Base-by-base conservation (phyloP, 768 basidiomycete genomes). In the Tylopilus sp. region DNA sequence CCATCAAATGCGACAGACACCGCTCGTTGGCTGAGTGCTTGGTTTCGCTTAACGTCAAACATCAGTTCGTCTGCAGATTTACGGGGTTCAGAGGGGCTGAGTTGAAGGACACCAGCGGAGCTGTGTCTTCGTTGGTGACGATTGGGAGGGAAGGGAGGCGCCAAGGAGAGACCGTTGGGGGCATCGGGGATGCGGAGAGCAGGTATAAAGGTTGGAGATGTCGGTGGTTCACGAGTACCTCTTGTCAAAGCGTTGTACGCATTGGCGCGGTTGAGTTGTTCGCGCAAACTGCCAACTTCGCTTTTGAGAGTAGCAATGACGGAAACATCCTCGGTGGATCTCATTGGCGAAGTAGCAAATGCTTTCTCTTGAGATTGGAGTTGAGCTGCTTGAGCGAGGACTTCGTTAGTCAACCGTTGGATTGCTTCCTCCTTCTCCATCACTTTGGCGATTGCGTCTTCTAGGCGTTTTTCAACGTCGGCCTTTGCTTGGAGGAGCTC, bases 181-280 rank as follows among this genome's bases (percentile, higher is more conserved):
- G 72, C 62, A 26, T 84, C 81, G 22, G 75, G 67, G 11, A 77
- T 67, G 44, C 91, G 86, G 42, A 95, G 76, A 30, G 80, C 80
- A 40, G 94, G 90, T 10, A 88, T 85, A 58, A 94, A 95, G 4
- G 90, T 90, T 1, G 94, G 93, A 3, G 92, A 93, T 22, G 84
- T 74, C 5, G 89, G 89, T 21, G 85, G 83, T 17, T 91, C 85
- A 33, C 86, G 84, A 38, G 80, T 69, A 28, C 87, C 84, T 58
- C 86, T 83, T 12, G 92, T 94, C 46, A 97, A 79, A 16, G 83
- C 80, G 61, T 93, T 92, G 61, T 97, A 81, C 10, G 97, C 92
- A 65, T 95, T 93, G n/a, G 92, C 85, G 29, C 96, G 85, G 62
- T 95, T 95, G 58, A 98, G 84, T 67, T 98, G 96, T 66, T 99